Percentiles rank a stretch among this genome's conserved stretches.
Conservation (phyloP, 1,284 basidiomycete genomes). For the Trichosporon sp. region DNA sequence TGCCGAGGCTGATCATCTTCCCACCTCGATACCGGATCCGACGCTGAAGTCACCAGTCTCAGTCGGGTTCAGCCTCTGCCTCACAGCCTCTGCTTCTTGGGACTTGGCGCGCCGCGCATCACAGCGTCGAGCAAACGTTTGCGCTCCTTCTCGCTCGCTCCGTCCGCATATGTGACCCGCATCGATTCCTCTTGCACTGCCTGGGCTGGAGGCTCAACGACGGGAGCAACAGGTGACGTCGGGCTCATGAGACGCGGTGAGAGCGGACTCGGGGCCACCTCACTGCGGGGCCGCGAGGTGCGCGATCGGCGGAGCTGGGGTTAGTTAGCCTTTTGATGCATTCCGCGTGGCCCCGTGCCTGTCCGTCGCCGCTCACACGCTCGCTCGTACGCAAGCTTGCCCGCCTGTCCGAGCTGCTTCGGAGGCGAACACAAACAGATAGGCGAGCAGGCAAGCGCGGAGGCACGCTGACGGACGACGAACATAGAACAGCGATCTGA, state of each 20-base stretch:
- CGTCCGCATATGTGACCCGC: constrained; percentile 33
- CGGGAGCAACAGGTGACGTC: not conserved
- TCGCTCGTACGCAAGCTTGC: too few species aligned
- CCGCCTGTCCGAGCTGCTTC: too few species aligned
- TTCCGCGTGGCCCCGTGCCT: too few species aligned
- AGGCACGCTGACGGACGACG: too few species aligned
- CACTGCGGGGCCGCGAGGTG: not conserved
- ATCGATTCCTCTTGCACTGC: constrained; percentile 30
- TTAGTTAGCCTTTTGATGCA: not conserved
- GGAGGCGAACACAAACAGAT: too few species aligned
- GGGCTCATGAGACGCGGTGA: not conserved
- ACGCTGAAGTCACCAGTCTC: too few species aligned
- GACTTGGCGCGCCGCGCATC: constrained; percentile 10
- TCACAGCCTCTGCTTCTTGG: constrained; percentile 9
- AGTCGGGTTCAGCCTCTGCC: not conserved
- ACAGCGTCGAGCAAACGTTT: constrained; percentile 32
- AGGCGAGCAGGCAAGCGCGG: too few species aligned
- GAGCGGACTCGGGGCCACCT: not conserved
- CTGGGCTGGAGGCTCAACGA: not conserved
- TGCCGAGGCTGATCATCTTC: too few species aligned
- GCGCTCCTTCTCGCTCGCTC: constrained; percentile 30
- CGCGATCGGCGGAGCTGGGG: constrained; percentile 11
- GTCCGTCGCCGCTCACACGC: too few species aligned
- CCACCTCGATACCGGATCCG: too few species aligned
- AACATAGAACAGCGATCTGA: too few species aligned